A percentile compares a stretch with the other conserved stretches of the same genome.
phyloP scores from a whole-genome alignment of 2,329 filamentous ascomycete species.

The Claviceps cyperi region DNA sequence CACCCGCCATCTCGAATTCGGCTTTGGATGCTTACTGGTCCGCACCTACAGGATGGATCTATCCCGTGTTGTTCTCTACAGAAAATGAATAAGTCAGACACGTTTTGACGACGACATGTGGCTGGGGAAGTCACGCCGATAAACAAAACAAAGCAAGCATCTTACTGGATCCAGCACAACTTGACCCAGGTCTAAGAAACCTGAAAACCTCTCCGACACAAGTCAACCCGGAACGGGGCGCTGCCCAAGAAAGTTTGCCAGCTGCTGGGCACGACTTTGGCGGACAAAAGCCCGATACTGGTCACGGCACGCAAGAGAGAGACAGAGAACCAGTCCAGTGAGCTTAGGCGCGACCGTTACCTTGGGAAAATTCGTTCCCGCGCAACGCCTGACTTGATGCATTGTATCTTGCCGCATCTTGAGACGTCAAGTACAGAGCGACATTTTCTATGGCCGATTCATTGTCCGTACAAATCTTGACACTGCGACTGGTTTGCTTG shows the following conservation, averaged over 20 bases:
- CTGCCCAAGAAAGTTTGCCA: neutral
- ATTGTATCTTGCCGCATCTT: neutral
- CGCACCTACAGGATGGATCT: neutral
- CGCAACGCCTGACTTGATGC: neutral
- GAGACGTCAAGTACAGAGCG: no score
- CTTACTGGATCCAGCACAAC: neutral
- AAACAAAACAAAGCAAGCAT: neutral
- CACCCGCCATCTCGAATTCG: no score
- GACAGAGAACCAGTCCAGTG: neutral
- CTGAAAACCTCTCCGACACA: neutral
- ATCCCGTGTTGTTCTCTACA: neutral
- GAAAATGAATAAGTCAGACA: neutral
- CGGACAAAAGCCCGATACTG: neutral
- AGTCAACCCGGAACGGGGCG: conserved; percentile 1
- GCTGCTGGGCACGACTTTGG: neutral
- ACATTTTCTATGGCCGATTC: no score
- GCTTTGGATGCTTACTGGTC: no score
- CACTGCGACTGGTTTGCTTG: no score
- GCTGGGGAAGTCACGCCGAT: conserved; percentile 3
- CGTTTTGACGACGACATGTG: neutral
- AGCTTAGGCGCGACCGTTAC: neutral
- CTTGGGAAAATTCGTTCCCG: neutral
- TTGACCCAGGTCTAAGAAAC: neutral
- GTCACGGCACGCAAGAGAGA: neutral
- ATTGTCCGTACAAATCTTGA: no score